A percentile compares a stretch with the other conserved stretches of the same genome.
Evolutionary conservation across 179 eudicot species (phyloP).

Genomic region (Corrigiola litoralis): DNA sequence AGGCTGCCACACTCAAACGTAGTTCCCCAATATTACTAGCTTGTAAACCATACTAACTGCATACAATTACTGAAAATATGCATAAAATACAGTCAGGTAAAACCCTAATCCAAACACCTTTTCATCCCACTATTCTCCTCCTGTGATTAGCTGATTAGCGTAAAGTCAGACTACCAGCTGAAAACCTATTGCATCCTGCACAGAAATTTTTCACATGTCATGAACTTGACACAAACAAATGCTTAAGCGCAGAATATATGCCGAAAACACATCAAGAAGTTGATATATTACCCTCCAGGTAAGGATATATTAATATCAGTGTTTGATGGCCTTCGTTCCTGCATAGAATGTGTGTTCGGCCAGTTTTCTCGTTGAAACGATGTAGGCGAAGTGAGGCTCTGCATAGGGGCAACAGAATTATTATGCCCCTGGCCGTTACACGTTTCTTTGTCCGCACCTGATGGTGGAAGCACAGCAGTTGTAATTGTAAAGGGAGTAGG

Average conservation of each 20-base stretch:
- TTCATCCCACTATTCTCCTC: slow-evolving; percentile 17
- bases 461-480: slow-evolving; percentile 15
- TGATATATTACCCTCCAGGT: slow-evolving; percentile 36
- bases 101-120: slow-evolving; percentile 7
- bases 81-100: slow-evolving; percentile 12
- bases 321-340: slow-evolving; percentile 34
- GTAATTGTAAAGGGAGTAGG: slow-evolving; percentile 27
- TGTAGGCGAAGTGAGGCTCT: slow-evolving; percentile 17
- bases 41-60: slow-evolving; percentile 13
- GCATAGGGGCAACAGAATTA: slow-evolving; percentile 20
- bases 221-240: not conserved
- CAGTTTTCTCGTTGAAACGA: slow-evolving; percentile 35
- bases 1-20: not conserved
- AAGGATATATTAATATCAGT: slow-evolving; percentile 60
- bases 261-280: not conserved
- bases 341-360: slow-evolving; percentile 37
- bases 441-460: slow-evolving; percentile 30
- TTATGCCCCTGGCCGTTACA: slow-evolving; percentile 42
- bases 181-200: slow-evolving; percentile 36
- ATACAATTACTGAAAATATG: slow-evolving; percentile 13
- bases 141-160: slow-evolving; percentile 33
- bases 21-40: slow-evolving; percentile 22
- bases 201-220: not conserved
- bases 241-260: not conserved
- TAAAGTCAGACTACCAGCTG: slow-evolving; percentile 27